Base-by-base conservation (phyloP, 1,284 basidiomycete genomes). In the Naganishia liquefaciens region DNA sequence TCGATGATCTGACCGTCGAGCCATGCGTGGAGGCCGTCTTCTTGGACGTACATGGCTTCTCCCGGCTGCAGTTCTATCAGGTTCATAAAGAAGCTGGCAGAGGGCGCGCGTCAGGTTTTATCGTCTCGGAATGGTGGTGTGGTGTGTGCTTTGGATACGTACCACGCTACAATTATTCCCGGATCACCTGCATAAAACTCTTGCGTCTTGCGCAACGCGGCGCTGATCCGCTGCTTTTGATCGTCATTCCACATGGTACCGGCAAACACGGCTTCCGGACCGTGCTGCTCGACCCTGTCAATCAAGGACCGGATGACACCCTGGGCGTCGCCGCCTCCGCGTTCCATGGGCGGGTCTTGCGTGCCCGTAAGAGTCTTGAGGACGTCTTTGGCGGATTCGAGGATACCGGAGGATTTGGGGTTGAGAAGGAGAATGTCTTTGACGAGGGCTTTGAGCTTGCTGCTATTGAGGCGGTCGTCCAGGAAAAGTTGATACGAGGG, bases 1-100 rank as follows among this genome's bases (percentile, higher is more conserved):
- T 78, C 77, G 65, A 79, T 74, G 55, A 79, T 79, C 39, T 79
- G 76, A 74, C 74, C 74, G 54, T 71, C 66, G 15, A 75, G 57
- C 73, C 73, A 75, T 5, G 73, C 74, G 49, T 75, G 74, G 1
- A 70, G 66, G 5, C 72, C 73, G 53, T 75, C 74, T 19, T 73
- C 74, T n/a, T 71, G 72, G 27, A 75, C 73, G 61, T 75, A 75
- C 63, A 75, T 74, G 17, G 70, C 73, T 51, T 75, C 71, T 2
- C 70, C 74, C 39, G 72, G 72, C 47, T 71, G 69, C 53, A 75
- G 67, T 65, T 73, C 72, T n/a, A 75, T 68, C 39, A 75, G 68
- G 64, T 75, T 75, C 69, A 74, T 73, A 57, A 74, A 72, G 61
- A 75, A 69, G 19, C 74, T 75, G 52, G n/a, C 39, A 15, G 21